Evolutionary conservation across 2,329 filamentous ascomycete genomes (phyloP), one percentile per base, ranked within the genome.

Genomic region (Nannizzia gypsea): DNA sequence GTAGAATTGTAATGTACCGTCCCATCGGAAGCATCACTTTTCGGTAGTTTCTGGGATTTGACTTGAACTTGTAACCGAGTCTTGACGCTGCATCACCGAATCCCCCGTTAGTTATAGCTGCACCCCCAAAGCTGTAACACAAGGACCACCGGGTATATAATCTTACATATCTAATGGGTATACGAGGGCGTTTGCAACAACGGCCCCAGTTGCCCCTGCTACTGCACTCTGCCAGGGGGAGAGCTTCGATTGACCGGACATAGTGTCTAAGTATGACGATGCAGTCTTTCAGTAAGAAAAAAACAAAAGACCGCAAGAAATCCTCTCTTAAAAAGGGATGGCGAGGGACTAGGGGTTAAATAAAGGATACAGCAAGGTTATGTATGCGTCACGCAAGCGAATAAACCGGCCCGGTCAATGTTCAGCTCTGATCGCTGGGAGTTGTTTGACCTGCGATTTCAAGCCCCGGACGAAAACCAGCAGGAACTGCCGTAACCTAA

Each of bases 91-190:
- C 24, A n/a, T 54, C 11, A 56, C 26, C 8, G 31, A 28, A 36
- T 56, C 56, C 54, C 50, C 6, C 8, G 22, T 59, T 42, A 59
- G 57, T 22, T 38, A 9, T 15, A 20, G 26, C 15, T 13, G 17
- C 26, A 17, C 40, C 9, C 22, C 3, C 17, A 46, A 31, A 13
- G 15, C 5, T 50, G 6, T 20, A 24, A 24, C 1, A 31, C 54
- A n/a, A 15, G 34, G 34, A 26, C n/a, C 8, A 17, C 31, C n/a
- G 17, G 20, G 22, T 26, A 31, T 28, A 42, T 24, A 22, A 34
- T 76, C 88, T 78, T 79, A 96, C 91, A 99, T 91, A 75, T 99
- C 93, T 62, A 99, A 81, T 54, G 93, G 93, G 74, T 99, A 99
- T 61, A 97, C 92, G 64, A 96, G 77, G 50, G 91, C 88, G 78